Conservation (phyloP, 306 rosid genomes). For the Medicago lupulina region DNA sequence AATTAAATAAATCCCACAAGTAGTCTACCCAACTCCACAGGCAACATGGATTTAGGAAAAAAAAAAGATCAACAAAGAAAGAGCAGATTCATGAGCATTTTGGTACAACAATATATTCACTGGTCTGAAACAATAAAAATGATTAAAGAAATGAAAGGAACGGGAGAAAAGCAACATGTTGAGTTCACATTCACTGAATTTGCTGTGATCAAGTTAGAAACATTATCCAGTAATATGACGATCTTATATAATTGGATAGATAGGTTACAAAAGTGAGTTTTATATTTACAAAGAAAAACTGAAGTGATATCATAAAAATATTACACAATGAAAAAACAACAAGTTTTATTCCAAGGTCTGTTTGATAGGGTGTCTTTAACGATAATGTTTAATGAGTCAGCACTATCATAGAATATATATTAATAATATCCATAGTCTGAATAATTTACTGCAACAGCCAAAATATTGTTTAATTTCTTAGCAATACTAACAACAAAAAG, state of each 20-base stretch:
- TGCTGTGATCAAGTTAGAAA: conserved; percentile 1
- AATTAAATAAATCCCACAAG: conserved; percentile 15
- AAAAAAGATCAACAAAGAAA: background rate
- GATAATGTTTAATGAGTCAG: background rate
- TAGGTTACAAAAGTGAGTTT: conserved; percentile 2
- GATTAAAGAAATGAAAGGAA: conserved; percentile 17
- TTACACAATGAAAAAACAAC: conserved; percentile 21
- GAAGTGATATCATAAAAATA: conserved; percentile 5
- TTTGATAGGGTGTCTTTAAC: conserved; percentile 27
- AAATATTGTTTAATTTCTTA: conserved; percentile 27
- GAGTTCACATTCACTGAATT: conserved; percentile 4
- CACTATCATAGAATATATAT: conserved; percentile 2
- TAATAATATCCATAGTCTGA: background rate
- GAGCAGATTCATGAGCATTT: conserved; percentile 17
- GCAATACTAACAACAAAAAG: conserved; percentile 32
- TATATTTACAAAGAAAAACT: conserved; percentile 9
- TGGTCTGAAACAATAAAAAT: background rate
- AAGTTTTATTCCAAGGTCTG: conserved; percentile 7
- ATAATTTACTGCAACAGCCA: conserved; percentile 16
- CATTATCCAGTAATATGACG: conserved; percentile 16
- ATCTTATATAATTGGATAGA: conserved; percentile 6
- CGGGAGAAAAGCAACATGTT: background rate
- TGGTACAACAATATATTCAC: conserved; percentile 9
- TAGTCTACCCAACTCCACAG: conserved; percentile 9
- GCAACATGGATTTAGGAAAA: conserved; percentile 28